These are phyloP conservation scores for Amoeboradix gromovi DNA, from an alignment of 371 early-diverging fungal genomes.

Conservation along the genomic window DNA sequence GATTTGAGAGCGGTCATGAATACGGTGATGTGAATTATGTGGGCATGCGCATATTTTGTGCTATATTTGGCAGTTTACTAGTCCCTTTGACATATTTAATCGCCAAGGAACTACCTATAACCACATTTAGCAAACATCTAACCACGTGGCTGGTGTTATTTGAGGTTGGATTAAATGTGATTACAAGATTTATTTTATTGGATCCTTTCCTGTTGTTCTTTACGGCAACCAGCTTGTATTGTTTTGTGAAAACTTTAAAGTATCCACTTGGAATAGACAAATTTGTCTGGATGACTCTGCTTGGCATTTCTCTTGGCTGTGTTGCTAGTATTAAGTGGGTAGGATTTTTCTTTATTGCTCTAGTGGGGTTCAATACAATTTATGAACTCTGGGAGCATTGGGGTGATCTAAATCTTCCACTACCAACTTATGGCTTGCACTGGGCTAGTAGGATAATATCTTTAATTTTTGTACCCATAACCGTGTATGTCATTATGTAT, in stretches of 20 bases:
- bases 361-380: conserved; percentile 78
- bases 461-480: conserved; percentile 56
- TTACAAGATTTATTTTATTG: conserved; percentile 81
- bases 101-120: conserved; percentile 28
- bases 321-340: conserved; percentile 95
- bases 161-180: conserved; percentile 24
- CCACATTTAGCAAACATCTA: neutral
- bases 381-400: conserved; percentile 75
- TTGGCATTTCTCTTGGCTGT: conserved; percentile 64
- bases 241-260: conserved; percentile 39
- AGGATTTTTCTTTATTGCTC: conserved; percentile 72
- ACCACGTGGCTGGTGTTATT: conserved; percentile 5
- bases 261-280: conserved; percentile 47
- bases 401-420: conserved; percentile 46
- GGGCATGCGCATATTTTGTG: conserved; percentile 70
- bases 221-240: conserved; percentile 51
- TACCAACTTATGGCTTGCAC: conserved; percentile 31
- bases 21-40: conserved; percentile 58
- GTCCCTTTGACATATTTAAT: conserved; percentile 82
- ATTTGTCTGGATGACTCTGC: conserved; percentile 56
- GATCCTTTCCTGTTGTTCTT: conserved; percentile 91
- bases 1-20: conserved; percentile 50
- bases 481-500: conserved; percentile 68
- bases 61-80: conserved; percentile 66
- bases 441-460: conserved; percentile 44